These are phyloP conservation scores for Cladophialophora carrionii DNA, from an alignment of 2,329 filamentous ascomycete species.

Conservation along the genomic window DNA sequence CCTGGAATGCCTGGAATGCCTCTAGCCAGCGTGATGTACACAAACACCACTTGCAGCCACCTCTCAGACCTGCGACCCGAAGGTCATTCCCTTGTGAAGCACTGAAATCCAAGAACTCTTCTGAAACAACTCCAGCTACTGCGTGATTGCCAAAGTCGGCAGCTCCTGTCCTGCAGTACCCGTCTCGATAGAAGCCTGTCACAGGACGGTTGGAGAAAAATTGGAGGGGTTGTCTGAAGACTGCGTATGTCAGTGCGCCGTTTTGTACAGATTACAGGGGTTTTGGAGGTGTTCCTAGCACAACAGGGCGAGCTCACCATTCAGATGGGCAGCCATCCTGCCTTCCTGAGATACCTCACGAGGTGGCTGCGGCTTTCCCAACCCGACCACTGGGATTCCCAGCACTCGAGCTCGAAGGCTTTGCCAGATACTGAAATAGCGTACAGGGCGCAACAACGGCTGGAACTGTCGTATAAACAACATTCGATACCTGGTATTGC, in stretches of 20 bases:
- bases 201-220: conserved; percentile 62
- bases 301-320: conserved; percentile 21
- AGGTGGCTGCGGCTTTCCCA: conserved; percentile 20
- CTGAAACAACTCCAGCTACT: conserved; percentile 60
- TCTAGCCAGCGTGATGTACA: conserved; percentile 65
- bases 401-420: conserved; percentile 29
- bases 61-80: conserved; percentile 58
- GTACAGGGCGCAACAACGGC: conserved; percentile 4
- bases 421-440: conserved; percentile 29
- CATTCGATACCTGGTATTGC: background rate
- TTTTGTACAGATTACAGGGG: background rate
- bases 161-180: conserved; percentile 62
- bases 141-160: conserved; percentile 64
- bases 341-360: conserved; percentile 15
- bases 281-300: background rate
- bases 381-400: conserved; percentile 23
- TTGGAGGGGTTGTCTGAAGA: conserved; percentile 62
- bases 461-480: conserved; percentile 21
- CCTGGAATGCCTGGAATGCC: conserved; percentile 59
- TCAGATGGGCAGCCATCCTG: conserved; percentile 29
- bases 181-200: conserved; percentile 65
- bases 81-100: conserved; percentile 65
- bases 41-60: conserved; percentile 67
- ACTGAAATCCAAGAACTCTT: conserved; percentile 66
- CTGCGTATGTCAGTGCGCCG: conserved; percentile 39